A percentile compares a stretch with the other conserved stretches of the same genome.
Conservation (phyloP, 768 basidiomycete genomes). For the Boletus pseudopeckii region DNA sequence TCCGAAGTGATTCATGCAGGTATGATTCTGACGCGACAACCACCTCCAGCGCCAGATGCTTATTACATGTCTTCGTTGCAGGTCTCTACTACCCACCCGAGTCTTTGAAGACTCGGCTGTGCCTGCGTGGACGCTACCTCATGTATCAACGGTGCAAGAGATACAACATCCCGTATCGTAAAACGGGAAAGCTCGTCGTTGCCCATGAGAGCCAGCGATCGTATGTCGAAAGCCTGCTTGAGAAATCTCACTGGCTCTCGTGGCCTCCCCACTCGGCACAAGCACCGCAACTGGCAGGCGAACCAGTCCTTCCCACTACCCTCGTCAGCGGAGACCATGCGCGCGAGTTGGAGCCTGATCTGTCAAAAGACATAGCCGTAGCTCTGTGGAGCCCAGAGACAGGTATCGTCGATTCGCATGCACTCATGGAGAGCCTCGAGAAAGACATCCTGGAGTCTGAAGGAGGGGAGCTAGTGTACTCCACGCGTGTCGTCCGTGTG, state of each 20-base stretch:
- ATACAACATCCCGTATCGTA: constrained; percentile 62
- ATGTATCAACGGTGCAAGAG: constrained; percentile 73
- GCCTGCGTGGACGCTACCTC: constrained; percentile 80
- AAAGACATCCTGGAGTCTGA: constrained; percentile 73
- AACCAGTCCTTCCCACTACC: constrained; percentile 53
- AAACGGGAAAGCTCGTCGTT: constrained; percentile 88
- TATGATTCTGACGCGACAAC: constrained; percentile 19
- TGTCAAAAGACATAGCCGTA: constrained; percentile 64
- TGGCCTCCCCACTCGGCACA: constrained; percentile 45
- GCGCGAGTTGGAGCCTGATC: constrained; percentile 74
- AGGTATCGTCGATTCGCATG: constrained; percentile 87
- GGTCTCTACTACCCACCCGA: constrained; percentile 81
- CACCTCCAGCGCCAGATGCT: neutral
- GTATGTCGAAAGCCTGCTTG: constrained; percentile 69
- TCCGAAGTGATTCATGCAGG: constrained; percentile 95
- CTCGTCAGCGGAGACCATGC: constrained; percentile 69
- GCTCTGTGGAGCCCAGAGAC: constrained; percentile 85
- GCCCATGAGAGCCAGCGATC: constrained; percentile 61
- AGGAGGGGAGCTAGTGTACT: constrained; percentile 66
- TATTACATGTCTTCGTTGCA: constrained; percentile 25
- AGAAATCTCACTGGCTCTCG: constrained; percentile 52
- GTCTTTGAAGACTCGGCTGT: constrained; percentile 83
- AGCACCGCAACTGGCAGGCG: constrained; percentile 15
- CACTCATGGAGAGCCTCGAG: constrained; percentile 79
- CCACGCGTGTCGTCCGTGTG: constrained; percentile 81